Base-by-base conservation (phyloP, 2,329 filamentous ascomycete genomes). In the Alternaria sp. region DNA sequence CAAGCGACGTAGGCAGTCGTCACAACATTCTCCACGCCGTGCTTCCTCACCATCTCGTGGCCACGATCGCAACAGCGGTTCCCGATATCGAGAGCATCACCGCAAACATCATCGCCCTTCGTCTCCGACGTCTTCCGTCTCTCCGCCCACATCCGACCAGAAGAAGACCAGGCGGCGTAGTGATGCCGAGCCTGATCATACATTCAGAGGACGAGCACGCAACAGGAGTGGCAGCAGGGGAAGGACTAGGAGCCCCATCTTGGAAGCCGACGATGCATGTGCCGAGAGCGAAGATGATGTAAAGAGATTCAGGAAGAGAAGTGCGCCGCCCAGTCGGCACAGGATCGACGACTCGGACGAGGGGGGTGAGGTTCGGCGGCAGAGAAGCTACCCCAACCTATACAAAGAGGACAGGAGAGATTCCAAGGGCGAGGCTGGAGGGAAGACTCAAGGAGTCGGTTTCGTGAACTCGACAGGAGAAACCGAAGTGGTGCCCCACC, bases 351-450 rank as follows among this genome's bases (percentile, higher is more conserved):
- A 45, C 5, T 63, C 63, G 20, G 68, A 69, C 11, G 67, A 71
- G 11, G 64, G 67, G 18, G 65, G 50, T 3, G 66, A 71, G 45
- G 44, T 77, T n/a, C 73, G 82, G 60, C 67, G 79, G 61, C 75
- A 79, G 66, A 75, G 81, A 58, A 83, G 76, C 56, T 74, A 78
- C 50, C 75, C 76, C 37, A 79, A 80, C 53, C 43, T 77, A 50
- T 75, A 78, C 61, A 66, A 59, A 25, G 59, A 63, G 41, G 68
- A 67, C 15, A 67, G 69, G 49, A 63, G 68, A 50, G 68, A 70
- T 43, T 71, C 72, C 0, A 68, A 71, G 50, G 54, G 51, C 8
- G 61, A 60, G 25, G 20, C 8, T 18, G 61, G 45, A 44, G 26
- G 18, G 18, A 45, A 63, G 30, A 15, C 47, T 5, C 50, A 63